phyloP scores from a whole-genome alignment of 768 basidiomycete species.

The Coprinellus aureogranulatus region DNA sequence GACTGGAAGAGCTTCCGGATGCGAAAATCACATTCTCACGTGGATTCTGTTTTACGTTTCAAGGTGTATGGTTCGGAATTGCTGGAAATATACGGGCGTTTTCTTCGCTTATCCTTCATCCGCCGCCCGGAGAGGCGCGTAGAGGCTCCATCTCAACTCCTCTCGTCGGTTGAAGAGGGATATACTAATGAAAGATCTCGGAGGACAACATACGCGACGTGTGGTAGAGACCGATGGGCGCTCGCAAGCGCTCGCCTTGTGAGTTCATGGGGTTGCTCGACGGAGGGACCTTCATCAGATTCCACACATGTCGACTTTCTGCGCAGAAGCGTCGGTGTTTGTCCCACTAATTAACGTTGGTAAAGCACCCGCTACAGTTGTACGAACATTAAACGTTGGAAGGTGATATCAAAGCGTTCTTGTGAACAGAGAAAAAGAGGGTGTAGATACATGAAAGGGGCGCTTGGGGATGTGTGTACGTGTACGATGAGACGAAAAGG shows the following conservation, averaged over 20 bases:
- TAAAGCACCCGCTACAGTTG: slow-evolving; percentile 1
- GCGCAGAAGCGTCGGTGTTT: slow-evolving; percentile 8
- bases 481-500: background rate
- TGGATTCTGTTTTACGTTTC: slow-evolving; percentile 4
- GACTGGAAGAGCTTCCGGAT: slow-evolving; percentile 1
- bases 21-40: slow-evolving; percentile 12
- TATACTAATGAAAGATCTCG: no score
- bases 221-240: background rate
- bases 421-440: background rate
- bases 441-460: background rate
- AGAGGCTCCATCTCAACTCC: no score
- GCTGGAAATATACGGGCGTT: no score
- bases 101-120: no score
- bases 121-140: no score
- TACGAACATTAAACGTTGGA: background rate
- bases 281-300: background rate
- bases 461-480: background rate
- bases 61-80: background rate
- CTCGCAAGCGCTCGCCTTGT: no score
- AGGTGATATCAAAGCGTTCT: background rate
- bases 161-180: no score
- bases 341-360: slow-evolving; percentile 13
- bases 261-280: background rate
- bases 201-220: slow-evolving; percentile 1
- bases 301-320: background rate